phyloP scores from a whole-genome alignment of 352 stramenopile genomes.

The Phytophthora ohioensis region DNA sequence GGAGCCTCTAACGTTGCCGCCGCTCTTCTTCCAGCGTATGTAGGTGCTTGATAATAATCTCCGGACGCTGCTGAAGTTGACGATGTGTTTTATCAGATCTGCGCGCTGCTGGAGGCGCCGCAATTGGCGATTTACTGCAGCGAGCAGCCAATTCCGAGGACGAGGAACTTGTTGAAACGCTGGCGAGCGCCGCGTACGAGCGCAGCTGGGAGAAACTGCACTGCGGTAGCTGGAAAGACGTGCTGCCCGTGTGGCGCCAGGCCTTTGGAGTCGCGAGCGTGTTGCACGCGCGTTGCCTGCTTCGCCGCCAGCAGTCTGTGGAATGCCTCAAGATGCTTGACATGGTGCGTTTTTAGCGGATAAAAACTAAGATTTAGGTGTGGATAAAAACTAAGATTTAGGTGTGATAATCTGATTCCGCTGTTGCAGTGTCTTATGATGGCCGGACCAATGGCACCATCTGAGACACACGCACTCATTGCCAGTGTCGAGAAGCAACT shows the following conservation, averaged over 20 bases:
- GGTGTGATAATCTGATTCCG: background rate
- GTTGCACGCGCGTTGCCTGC: constrained; percentile 55
- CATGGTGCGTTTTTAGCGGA: constrained; percentile 52
- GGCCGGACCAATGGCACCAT: constrained; percentile 60
- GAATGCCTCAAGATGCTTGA: constrained; percentile 64
- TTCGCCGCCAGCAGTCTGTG: constrained; percentile 22
- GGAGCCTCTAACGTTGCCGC: too few relatives aligned
- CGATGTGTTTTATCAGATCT: constrained; percentile 41
- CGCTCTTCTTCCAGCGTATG: constrained; percentile 39
- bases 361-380: background rate
- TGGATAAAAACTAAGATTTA: background rate
- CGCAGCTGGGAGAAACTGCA: constrained; percentile 81
- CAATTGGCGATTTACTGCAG: constrained; percentile 52
- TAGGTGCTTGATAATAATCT: background rate
- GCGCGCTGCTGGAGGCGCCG: constrained; percentile 48
- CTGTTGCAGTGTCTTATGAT: constrained; percentile 74
- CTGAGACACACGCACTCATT: constrained; percentile 62
- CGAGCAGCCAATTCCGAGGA: constrained; percentile 26
- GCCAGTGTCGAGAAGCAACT: constrained; percentile 43
- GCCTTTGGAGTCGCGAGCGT: constrained; percentile 67
- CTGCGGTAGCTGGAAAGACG: constrained; percentile 74
- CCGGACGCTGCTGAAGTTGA: background rate
- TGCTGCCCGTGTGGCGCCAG: constrained; percentile 64
- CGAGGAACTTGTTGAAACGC: constrained; percentile 8
- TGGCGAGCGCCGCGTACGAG: constrained; percentile 55